phyloP scores from a whole-genome alignment of 2,329 filamentous ascomycete species.

The Boeremia lycopersici region DNA sequence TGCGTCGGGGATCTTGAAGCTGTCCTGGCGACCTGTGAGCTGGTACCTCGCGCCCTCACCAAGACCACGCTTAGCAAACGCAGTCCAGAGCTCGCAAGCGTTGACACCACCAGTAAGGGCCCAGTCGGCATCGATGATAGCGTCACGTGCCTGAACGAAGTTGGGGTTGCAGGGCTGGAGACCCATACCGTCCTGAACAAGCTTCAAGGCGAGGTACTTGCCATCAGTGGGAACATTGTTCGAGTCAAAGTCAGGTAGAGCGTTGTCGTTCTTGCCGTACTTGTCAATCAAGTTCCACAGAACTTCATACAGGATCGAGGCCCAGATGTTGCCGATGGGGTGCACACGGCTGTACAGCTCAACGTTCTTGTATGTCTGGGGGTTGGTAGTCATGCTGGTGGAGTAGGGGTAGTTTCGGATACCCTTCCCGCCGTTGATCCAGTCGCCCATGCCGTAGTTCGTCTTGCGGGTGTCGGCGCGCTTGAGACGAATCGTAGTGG shows the following conservation, averaged over 20 bases:
- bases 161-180: slow-evolving; percentile 64
- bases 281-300: slow-evolving; percentile 65
- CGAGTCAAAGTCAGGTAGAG: slow-evolving; percentile 50
- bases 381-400: slow-evolving; percentile 57
- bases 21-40: slow-evolving; percentile 24
- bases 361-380: slow-evolving; percentile 55
- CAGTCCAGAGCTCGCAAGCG: slow-evolving; percentile 60
- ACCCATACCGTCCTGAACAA: slow-evolving; percentile 60
- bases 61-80: slow-evolving; percentile 63
- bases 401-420: slow-evolving; percentile 61
- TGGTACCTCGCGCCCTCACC: slow-evolving; percentile 45
- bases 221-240: slow-evolving; percentile 60
- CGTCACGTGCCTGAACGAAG: slow-evolving; percentile 60
- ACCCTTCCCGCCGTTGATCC: slow-evolving; percentile 54
- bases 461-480: slow-evolving; percentile 52
- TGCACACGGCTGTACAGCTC: slow-evolving; percentile 53
- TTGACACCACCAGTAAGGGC: slow-evolving; percentile 60
- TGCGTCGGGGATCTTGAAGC: slow-evolving; percentile 31
- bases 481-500: slow-evolving; percentile 58
- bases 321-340: slow-evolving; percentile 60
- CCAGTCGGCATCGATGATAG: slow-evolving; percentile 62
- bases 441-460: slow-evolving; percentile 59
- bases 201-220: slow-evolving; percentile 58
- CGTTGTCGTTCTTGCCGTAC: slow-evolving; percentile 57
- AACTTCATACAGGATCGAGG: slow-evolving; percentile 61